A percentile compares a stretch with the other conserved stretches of the same genome.
Evolutionary conservation across 352 stramenopile genomes (phyloP).

Genomic region (Thalassiosira pacifica): DNA sequence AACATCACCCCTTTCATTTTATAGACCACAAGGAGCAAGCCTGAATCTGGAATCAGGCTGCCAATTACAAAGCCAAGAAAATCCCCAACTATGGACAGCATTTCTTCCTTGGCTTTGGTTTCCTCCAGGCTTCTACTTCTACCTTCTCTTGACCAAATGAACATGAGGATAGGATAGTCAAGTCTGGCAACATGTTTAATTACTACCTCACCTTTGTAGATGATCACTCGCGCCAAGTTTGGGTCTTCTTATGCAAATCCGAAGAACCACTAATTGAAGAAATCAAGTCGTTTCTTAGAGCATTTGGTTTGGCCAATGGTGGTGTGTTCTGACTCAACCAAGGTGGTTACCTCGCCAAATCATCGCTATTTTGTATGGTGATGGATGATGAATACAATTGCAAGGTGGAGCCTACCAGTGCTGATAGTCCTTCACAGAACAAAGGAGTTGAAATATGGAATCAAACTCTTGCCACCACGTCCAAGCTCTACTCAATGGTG

Average conservation of each 20-base stretch:
- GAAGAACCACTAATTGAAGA: constrained; percentile 21
- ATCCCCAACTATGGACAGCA: neutral
- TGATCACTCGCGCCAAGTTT: neutral
- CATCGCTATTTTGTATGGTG: neutral
- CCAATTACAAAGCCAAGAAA: neutral
- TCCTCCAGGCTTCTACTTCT: neutral
- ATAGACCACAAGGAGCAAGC: constrained; percentile 19
- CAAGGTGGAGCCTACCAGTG: constrained; percentile 29
- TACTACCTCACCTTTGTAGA: neutral
- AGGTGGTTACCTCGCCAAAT: constrained; percentile 27
- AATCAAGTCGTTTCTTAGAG: neutral
- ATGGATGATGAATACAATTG: neutral
- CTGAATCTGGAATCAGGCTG: neutral
- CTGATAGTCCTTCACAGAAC: constrained; percentile 27
- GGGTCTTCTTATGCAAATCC: constrained; percentile 20
- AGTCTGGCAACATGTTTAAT: neutral
- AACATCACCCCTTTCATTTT: constrained; percentile 13
- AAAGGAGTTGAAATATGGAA: constrained; percentile 36
- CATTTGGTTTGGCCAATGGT: neutral
- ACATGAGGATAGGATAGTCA: constrained; percentile 5
- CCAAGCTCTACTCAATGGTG: constrained; percentile 26
- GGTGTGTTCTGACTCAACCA: constrained; percentile 18
- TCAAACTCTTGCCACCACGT: constrained; percentile 17
- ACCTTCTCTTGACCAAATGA: neutral
- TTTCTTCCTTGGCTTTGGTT: constrained; percentile 32